Percentiles rank a stretch among this genome's conserved stretches.
phyloP scores from a whole-genome alignment of 108 stramenopile species.

The Nannochloropsis salina region DNA sequence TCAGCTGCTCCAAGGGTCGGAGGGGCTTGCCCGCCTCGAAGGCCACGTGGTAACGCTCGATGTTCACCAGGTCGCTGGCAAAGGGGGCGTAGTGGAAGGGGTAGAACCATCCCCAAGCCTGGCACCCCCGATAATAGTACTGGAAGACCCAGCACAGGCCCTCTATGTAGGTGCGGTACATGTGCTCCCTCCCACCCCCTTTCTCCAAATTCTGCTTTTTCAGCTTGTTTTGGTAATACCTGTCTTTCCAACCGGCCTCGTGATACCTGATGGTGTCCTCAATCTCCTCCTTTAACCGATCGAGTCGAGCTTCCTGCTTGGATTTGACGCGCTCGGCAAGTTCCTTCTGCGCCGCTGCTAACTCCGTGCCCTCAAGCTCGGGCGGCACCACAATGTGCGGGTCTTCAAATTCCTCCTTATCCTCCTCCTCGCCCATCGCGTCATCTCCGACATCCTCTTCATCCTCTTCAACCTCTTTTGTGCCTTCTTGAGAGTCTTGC shows the following conservation, averaged over 20 bases:
- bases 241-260: constrained; percentile 90
- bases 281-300: constrained; percentile 24
- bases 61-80: constrained; percentile 90
- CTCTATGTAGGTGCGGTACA: constrained; percentile 77
- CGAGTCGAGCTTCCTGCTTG: not conserved
- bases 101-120: constrained; percentile 96
- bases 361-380: constrained; percentile 21
- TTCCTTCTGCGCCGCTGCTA: constrained; percentile 23
- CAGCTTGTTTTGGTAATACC: constrained; percentile 92
- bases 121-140: constrained; percentile 90
- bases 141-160: constrained; percentile 98
- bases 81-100: constrained; percentile 98
- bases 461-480: constrained; percentile 29
- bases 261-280: constrained; percentile 68
- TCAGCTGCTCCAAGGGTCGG: constrained; percentile 89
- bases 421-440: constrained; percentile 27
- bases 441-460: constrained; percentile 55
- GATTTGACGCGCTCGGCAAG: constrained; percentile 12
- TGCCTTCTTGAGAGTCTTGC: constrained; percentile 33
- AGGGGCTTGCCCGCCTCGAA: constrained; percentile 84
- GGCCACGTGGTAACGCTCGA: constrained; percentile 68
- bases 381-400: constrained; percentile 9
- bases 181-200: not conserved
- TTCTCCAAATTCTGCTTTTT: constrained; percentile 65
- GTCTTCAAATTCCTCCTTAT: constrained; percentile 46